Conservation (phyloP, 495 filamentous ascomycete genomes). For the Lasiosphaeria hispida region DNA sequence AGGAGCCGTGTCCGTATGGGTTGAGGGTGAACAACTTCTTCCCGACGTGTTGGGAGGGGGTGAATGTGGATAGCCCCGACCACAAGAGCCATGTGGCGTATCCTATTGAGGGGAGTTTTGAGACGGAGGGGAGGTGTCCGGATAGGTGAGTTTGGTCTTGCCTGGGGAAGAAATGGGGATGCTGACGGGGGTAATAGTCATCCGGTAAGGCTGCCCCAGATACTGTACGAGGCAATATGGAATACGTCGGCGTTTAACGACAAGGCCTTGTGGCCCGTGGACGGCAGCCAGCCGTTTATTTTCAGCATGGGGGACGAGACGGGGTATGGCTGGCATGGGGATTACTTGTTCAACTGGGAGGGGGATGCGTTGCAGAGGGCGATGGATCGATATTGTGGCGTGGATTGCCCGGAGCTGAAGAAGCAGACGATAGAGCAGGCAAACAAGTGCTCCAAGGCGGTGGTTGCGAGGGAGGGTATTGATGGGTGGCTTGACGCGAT, state of each 20-base stretch:
- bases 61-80: conserved; percentile 29
- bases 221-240: conserved; percentile 43
- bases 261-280: conserved; percentile 35
- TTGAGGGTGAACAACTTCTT: conserved; percentile 29
- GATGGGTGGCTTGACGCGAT: conserved; percentile 26
- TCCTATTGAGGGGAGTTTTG: conserved; percentile 31
- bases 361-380: conserved; percentile 36
- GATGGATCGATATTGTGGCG: conserved; percentile 36
- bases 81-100: conserved; percentile 38
- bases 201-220: conserved; percentile 32
- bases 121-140: conserved; percentile 28
- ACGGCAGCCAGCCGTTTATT: conserved; percentile 41
- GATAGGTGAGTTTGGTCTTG: conserved; percentile 5
- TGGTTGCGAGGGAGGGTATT: conserved; percentile 30
- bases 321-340: conserved; percentile 38
- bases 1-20: conserved; percentile 13
- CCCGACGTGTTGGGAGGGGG: conserved; percentile 20
- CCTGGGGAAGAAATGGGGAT: no score
- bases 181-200: conserved; percentile 7
- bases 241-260: conserved; percentile 37
- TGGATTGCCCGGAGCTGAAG: conserved; percentile 33
- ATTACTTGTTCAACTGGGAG: conserved; percentile 40
- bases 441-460: conserved; percentile 31
- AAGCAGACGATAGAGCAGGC: conserved; percentile 31
- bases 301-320: conserved; percentile 40